Evolutionary conservation across 2,329 filamentous ascomycete species (phyloP), one percentile per base, ranked within the genome.

Genomic region (Lojkania enalia): DNA sequence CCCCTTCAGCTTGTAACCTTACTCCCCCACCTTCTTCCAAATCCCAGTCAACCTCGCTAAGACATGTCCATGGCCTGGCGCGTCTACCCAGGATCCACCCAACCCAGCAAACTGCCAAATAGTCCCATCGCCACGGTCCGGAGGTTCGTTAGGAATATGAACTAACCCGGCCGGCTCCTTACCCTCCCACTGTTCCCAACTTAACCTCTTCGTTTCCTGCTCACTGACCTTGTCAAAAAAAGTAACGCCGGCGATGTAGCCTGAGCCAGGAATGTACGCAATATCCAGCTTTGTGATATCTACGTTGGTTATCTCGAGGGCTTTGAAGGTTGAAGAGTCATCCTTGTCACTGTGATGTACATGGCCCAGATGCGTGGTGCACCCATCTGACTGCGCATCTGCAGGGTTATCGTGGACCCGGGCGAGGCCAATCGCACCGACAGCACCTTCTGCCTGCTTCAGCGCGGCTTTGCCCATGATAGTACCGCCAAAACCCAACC

Each of bases 101-200:
- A 64, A 31, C 1, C 61, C 61, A 2, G 46, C 57, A 52, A 64
- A 62, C 41, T 37, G 44, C 60, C 61, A 63, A 20, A 57, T 49
- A 3, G 52, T 54, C 1, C 60, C 61, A 53, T 63, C 60, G 9
- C 53, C 57, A 2, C 54, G 20, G 20, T 60, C 44, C 18, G 60
- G 61, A 14, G 61, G 60, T 44, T 54, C 52, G 31, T 63, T 61
- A 15, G 30, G 31, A 23, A 55, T 43, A 29, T 44, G 49, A 5
- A 54, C 45, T 39, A 62, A 13, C 1, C 55, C 60, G 12, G 38
- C 33, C 2, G 61, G 61, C 40, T 55, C 51, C 20, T 52, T 57
- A 2, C 55, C 51, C 16, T 54, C 52, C 60, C 61, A 63, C 47
- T 62, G 58, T 43, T 27, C 51, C 55, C 52, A 61, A 29, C 37